Percentiles rank a stretch among this genome's conserved stretches.
phyloP scores from a whole-genome alignment of 129 eudicot genomes.

The Tagetes patula region DNA sequence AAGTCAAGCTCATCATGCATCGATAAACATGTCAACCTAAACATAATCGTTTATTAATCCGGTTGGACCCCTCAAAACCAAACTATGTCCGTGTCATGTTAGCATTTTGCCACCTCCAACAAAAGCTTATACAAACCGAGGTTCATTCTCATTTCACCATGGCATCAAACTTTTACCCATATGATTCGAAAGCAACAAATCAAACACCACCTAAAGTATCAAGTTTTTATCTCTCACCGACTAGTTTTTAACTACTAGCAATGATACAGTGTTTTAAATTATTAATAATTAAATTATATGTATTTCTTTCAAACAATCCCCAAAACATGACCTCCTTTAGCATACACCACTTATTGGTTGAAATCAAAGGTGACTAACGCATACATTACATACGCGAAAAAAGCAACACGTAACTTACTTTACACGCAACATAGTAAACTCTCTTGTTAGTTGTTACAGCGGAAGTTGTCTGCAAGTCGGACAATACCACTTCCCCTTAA shows the following conservation, averaged over 20 bases:
- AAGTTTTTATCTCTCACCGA: not conserved
- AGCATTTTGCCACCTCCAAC: not conserved
- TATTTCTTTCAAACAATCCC: slow-evolving; percentile 12
- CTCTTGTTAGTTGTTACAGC: slow-evolving; percentile 15
- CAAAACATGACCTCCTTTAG: not conserved
- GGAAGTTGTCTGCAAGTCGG: slow-evolving; percentile 87
- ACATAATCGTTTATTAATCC: not conserved
- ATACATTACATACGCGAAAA: not conserved
- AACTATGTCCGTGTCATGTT: not conserved
- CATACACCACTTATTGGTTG: not conserved
- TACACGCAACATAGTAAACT: not conserved
- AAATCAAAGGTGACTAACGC: not conserved
- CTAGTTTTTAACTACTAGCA: not conserved
- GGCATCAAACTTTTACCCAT: not conserved
- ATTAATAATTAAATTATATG: not conserved
- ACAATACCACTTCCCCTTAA: slow-evolving; percentile 96
- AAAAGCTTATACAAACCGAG: too few species aligned
- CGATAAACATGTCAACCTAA: too few species aligned
- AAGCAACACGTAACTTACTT: not conserved
- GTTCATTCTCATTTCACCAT: not conserved
- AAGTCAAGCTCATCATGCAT: not conserved
- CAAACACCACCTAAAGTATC: slow-evolving; percentile 10
- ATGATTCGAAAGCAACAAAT: not conserved
- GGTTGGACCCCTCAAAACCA: not conserved
- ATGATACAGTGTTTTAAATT: not conserved